Conservation (phyloP, 2,329 filamentous ascomycete genomes). For the Fusarium sp. region DNA sequence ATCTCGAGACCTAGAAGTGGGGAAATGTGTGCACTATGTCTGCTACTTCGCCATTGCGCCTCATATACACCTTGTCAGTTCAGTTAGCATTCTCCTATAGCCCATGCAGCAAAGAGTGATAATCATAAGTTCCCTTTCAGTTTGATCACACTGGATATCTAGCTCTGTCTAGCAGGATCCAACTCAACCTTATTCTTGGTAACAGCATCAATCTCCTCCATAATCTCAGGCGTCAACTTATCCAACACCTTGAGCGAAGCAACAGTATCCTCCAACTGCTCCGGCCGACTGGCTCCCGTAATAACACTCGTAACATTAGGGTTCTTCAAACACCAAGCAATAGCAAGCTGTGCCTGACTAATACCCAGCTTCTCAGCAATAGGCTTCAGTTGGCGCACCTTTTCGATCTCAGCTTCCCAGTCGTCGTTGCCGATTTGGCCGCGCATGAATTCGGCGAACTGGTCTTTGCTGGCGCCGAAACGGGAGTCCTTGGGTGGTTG, state of each 20-base stretch:
- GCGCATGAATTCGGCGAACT: constrained; percentile 67
- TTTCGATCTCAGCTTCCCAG: constrained; percentile 63
- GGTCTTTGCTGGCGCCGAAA: constrained; percentile 67
- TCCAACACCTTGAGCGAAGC: constrained; percentile 59
- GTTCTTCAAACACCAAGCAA: constrained; percentile 67
- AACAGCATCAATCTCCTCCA: constrained; percentile 63
- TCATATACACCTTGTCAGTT: neutral
- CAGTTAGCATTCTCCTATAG: too few relatives aligned
- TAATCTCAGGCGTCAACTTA: constrained; percentile 62
- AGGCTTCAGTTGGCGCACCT: constrained; percentile 57
- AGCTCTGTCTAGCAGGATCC: constrained; percentile 44
- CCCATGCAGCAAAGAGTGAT: rapidly evolving
- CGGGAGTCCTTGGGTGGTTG: constrained; percentile 66
- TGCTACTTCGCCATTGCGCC: neutral
- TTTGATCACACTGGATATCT: neutral
- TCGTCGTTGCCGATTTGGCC: constrained; percentile 59
- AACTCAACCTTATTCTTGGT: constrained; percentile 47
- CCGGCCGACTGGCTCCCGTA: constrained; percentile 62
- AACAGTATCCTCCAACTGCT: constrained; percentile 65
- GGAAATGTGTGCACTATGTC: too few relatives aligned
- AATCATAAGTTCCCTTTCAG: neutral
- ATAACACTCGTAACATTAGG: constrained; percentile 65
- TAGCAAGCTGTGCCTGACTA: constrained; percentile 61
- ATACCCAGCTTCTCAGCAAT: constrained; percentile 70
- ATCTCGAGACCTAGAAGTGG: too few relatives aligned